Percentiles rank a stretch among this genome's conserved stretches.
Conservation (phyloP, 2,329 filamentous ascomycete species). For the Trematosphaeria pertusa region DNA sequence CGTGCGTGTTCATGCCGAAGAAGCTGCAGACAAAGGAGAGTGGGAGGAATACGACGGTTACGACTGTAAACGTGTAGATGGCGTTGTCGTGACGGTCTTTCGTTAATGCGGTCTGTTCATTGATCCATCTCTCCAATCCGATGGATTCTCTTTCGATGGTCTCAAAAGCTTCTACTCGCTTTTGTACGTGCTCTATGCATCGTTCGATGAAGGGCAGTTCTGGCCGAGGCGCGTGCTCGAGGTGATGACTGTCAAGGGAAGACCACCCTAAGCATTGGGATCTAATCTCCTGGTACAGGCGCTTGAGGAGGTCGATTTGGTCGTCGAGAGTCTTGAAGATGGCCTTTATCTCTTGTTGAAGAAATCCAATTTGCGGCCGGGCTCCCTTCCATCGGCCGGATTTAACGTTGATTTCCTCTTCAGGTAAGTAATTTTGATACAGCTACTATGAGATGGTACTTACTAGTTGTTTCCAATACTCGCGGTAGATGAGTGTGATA, state of each 20-base stretch:
- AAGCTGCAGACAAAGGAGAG: conserved; percentile 20
- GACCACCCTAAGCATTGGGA: neutral
- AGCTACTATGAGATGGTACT: neutral
- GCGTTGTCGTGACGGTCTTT: conserved; percentile 5
- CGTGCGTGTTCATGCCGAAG: conserved; percentile 27
- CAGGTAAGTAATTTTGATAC: neutral
- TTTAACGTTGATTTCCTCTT: neutral
- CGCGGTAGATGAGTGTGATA: neutral
- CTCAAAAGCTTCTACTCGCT: neutral
- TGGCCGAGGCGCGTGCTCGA: neutral
- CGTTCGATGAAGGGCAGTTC: neutral
- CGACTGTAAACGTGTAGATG: conserved; percentile 5
- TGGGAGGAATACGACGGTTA: conserved; percentile 5
- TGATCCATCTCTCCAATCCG: neutral
- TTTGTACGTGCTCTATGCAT: neutral
- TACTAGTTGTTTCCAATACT: neutral
- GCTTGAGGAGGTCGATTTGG: neutral
- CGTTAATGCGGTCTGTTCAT: neutral
- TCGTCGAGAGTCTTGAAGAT: neutral
- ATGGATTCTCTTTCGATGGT: neutral
- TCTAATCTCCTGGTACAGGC: neutral
- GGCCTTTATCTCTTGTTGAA: neutral
- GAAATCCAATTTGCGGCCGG: neutral
- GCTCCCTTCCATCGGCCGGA: neutral
- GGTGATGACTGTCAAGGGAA: neutral